phyloP scores from a whole-genome alignment of 2,329 filamentous ascomycete genomes.

The Colletotrichum viniferum region DNA sequence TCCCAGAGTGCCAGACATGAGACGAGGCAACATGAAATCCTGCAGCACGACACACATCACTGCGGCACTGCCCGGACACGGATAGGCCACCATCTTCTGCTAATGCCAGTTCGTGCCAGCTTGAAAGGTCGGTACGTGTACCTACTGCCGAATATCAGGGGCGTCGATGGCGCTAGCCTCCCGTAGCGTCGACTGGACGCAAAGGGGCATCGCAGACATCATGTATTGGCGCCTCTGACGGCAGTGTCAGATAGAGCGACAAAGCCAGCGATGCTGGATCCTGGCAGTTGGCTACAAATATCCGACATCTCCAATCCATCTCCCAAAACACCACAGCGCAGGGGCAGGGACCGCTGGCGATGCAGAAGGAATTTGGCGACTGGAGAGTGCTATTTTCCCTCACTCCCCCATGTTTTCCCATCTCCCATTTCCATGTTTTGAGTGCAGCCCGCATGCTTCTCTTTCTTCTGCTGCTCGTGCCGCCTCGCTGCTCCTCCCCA shows the following conservation, averaged over 20 bases:
- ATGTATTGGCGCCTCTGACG: neutral
- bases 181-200: neutral
- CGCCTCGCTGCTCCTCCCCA: neutral
- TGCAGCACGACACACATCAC: neutral
- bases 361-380: neutral
- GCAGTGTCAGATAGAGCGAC: neutral
- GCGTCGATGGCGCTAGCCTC: neutral
- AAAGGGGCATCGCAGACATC: neutral
- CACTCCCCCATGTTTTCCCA: neutral
- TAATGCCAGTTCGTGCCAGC: neutral
- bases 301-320: neutral
- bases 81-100: neutral
- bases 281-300: neutral
- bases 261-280: neutral
- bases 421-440: neutral
- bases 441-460: neutral
- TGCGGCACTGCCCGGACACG: neutral
- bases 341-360: neutral
- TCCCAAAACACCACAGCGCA: neutral
- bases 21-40: neutral
- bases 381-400: neutral
- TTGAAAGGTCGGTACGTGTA: neutral
- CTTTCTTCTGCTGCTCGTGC: neutral
- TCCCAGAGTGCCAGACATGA: neutral
- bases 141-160: neutral